Evolutionary conservation across 1,139 yeast genomes (phyloP), one percentile per base, ranked within the genome.

Genomic region (Debaryomyces robertsiae): DNA sequence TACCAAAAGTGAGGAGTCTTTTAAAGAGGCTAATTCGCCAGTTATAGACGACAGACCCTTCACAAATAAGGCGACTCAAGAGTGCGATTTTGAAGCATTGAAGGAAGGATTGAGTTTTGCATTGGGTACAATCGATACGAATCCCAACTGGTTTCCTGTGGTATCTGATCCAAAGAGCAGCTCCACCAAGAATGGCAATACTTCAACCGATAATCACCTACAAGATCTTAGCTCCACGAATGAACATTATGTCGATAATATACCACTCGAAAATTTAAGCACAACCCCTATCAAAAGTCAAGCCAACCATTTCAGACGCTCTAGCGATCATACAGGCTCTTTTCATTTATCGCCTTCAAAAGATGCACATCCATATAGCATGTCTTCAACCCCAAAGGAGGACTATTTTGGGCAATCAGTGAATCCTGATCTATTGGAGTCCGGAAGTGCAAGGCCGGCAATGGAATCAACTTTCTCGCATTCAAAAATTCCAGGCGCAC

Each of bases 41-140:
- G 34, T 27, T 4, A 32, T 32, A 15, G 36, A 38, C 13, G 30
- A 27, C 9, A 44, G 23, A 15, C 42, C 61, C n/a, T 49, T 49
- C 30, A 49, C 59, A 19, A 49, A 52, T 27, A 58, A 58, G 18
- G 69, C 68, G 6, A 54, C 66, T 2, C 54, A 55, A 29, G 60
- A 55, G 16, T 57, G 57, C 31, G 69, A 68, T 42, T 56, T 67
- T 19, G 63, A 64, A 36, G 69, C 67, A 23, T 49, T 72, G 25
- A 58, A 61, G 35, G 67, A 67, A 46, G 75, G 75, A 3, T 48
- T 72, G 15, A 57, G 57, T 28, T 60, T 57, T 45, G 77, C 76
- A 1, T 53, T 71, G 23, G 76, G 77, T 1, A 51, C 65, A 3
- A 47, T 48, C 9, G 51, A 52, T 3, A 47, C 52, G 6, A 57